These are phyloP conservation scores for Amylocystis lapponica DNA, from an alignment of 768 basidiomycete genomes.

Conservation along the genomic window DNA sequence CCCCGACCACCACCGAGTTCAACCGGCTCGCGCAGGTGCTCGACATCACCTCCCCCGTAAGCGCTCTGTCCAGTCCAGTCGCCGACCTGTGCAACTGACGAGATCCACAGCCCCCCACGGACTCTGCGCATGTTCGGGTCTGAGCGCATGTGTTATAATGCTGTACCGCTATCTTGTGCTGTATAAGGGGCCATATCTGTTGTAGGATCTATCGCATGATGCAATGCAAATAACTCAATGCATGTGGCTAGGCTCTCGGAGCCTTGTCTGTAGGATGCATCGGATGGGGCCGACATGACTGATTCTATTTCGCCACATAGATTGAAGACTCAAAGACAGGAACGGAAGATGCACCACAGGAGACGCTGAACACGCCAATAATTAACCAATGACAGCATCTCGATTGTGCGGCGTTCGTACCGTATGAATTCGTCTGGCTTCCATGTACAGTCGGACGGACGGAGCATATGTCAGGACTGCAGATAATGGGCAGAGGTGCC, in stretches of 20 bases:
- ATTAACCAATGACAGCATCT: neutral
- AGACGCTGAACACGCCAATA: neutral
- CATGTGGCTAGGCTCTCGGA: too few relatives aligned
- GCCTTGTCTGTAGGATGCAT: neutral
- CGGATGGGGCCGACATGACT: neutral
- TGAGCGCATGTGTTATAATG: neutral
- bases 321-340: too few relatives aligned
- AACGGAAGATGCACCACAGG: neutral
- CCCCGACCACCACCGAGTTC: slow-evolving; percentile 23
- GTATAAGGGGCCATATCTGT: neutral
- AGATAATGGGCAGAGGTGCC: too few relatives aligned
- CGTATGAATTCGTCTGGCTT: neutral
- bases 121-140: slow-evolving; percentile 18
- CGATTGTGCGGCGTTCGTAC: neutral
- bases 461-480: neutral
- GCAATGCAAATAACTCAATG: neutral
- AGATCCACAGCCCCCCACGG: slow-evolving; percentile 21
- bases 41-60: slow-evolving; percentile 20
- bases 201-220: neutral
- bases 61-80: neutral
- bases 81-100: neutral
- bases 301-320: neutral
- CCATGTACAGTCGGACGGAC: neutral
- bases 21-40: slow-evolving; percentile 21
- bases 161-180: neutral